Conservation (phyloP, 2,329 filamentous ascomycete genomes). For the Immersiporthe knoxdaviesiana region DNA sequence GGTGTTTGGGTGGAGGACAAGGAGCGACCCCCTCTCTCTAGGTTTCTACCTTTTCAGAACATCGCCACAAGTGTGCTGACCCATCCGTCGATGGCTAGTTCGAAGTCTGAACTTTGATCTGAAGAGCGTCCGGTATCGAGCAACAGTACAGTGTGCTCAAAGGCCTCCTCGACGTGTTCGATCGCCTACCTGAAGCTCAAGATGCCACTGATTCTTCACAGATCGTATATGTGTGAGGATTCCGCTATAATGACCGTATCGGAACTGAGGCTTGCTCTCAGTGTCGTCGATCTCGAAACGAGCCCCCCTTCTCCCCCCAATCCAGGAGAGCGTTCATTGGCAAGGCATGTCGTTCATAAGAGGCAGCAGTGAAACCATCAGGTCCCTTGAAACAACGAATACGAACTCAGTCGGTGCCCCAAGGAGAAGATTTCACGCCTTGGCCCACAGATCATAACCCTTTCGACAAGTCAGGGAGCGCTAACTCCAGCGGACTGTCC, state of each 20-base stretch:
- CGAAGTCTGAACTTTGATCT: not conserved
- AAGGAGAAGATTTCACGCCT: not conserved
- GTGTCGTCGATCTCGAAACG: not conserved
- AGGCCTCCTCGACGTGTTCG: not conserved
- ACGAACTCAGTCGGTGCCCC: not conserved
- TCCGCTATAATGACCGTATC: not conserved
- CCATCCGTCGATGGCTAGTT: not conserved
- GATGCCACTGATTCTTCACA: not conserved
- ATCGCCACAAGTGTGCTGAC: not conserved
- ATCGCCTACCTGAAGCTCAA: not conserved
- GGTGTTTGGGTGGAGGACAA: too few relatives aligned
- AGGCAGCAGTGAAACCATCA: constrained; percentile 19
- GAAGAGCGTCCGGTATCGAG: not conserved
- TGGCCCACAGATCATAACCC: not conserved
- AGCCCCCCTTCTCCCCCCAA: too few relatives aligned
- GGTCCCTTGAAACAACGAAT: constrained; percentile 24
- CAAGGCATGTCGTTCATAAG: not conserved
- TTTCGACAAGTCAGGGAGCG: not conserved
- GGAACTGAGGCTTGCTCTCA: not conserved
- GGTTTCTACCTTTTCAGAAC: not conserved
- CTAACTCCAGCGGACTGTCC: not conserved
- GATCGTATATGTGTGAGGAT: not conserved
- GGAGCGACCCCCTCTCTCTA: not conserved
- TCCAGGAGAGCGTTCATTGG: not conserved
- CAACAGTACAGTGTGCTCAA: not conserved